Evolutionary conservation across 2,329 filamentous ascomycete species (phyloP), one percentile per base, ranked within the genome.

Genomic region (Aspergillus japonicus): DNA sequence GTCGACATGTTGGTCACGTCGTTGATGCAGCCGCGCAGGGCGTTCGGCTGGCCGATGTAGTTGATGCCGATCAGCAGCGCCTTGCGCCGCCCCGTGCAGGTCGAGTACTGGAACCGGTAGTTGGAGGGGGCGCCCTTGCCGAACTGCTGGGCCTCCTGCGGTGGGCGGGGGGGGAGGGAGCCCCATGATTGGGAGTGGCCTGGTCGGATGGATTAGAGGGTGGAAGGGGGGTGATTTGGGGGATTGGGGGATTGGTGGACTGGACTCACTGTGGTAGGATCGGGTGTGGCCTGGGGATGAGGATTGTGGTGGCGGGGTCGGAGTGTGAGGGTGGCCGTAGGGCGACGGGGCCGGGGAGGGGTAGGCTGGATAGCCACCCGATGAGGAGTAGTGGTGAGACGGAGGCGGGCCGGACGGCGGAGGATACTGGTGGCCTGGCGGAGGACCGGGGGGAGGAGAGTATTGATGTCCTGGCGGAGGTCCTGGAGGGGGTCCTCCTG

Each of bases 1-100:
- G 84, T 84, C 19, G 92, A 96, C 91, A 98, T 96, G 79, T 97
- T 96, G 75, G 92, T 90, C 51, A 97, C 94, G 74, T 98, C 94
- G 75, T 98, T 97, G 81, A 97, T 97, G 72, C 94, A 98, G 39
- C 94, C 94, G 61, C 91, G 83, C 31, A 97, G 82, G 79, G 96
- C 89, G 49, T 93, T 93, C 54, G 90, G 86, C 78, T 97, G 93
- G 52, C 90, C 89, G 72, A 96, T 95, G 78, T 98, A 97, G 79
- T 97, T 97, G 81, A 97, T 96, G 47, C 94, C 94, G 67, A 97
- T 94, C 56, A 98, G 79, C 16, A 97, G 81, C 2, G 93, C 94
- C 78, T 96, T 96, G 71, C 93, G 84, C 64, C 88, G 86, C 55
- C 93, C 94, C 3, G 90, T 96, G 75, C 93, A 98, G 64, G 89